Conservation (phyloP, 2,329 filamentous ascomycete genomes). For the Fusarium sp. region DNA sequence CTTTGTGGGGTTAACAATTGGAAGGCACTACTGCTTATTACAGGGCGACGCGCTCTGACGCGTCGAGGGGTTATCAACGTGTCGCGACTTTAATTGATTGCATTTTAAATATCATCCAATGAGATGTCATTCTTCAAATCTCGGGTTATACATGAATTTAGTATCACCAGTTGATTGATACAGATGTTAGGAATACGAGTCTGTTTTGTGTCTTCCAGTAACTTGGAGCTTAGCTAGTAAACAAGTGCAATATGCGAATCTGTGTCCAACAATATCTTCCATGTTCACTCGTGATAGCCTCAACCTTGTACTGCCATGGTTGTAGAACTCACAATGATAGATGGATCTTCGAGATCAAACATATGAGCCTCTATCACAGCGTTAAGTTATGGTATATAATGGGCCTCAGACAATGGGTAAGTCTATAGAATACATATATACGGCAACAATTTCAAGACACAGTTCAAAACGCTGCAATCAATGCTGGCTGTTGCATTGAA, state of each 20-base stretch:
- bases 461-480: background rate
- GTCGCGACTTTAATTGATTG: conserved; percentile 57
- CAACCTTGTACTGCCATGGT: background rate
- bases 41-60: conserved; percentile 47
- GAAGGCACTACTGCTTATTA: conserved; percentile 9
- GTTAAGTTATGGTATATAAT: background rate
- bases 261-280: background rate
- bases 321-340: background rate
- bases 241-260: background rate
- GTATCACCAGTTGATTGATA: background rate
- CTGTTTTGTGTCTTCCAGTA: background rate
- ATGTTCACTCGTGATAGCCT: background rate
- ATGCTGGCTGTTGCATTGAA: background rate
- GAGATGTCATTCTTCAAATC: background rate
- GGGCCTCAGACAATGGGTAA: background rate
- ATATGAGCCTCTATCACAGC: background rate
- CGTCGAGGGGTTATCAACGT: conserved; percentile 48
- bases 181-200: background rate
- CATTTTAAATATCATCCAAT: conserved; percentile 33
- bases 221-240: background rate
- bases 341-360: background rate
- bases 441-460: conserved; percentile 1
- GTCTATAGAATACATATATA: background rate
- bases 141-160: background rate
- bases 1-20: conserved; percentile 20